Conservation (phyloP, 768 basidiomycete species). For the Gyrodon lividus region DNA sequence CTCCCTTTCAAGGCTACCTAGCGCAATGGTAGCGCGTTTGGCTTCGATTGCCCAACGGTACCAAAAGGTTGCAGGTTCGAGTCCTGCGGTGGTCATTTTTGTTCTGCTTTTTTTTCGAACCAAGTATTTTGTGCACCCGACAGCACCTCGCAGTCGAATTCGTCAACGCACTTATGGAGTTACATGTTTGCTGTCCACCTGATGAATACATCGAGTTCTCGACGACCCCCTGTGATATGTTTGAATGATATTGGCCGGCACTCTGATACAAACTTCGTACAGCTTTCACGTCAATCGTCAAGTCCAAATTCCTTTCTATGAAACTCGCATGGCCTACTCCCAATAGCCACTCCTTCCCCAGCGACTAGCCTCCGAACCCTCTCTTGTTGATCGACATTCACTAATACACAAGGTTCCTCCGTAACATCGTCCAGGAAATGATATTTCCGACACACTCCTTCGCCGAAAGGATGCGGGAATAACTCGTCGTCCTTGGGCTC, state of each 20-base stretch:
- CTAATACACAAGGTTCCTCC: slow-evolving; percentile 51
- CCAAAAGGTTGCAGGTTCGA: slow-evolving; percentile 98
- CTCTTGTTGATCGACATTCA: slow-evolving; percentile 37
- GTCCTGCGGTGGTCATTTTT: slow-evolving; percentile 82
- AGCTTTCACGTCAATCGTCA: slow-evolving; percentile 5
- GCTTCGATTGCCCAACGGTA: slow-evolving; percentile 77
- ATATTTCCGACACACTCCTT: slow-evolving; percentile 61
- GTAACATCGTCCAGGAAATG: slow-evolving; percentile 64
- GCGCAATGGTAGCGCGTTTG: slow-evolving; percentile 97
- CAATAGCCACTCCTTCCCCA: slow-evolving; percentile 56
- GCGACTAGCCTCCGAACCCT: slow-evolving; percentile 33
- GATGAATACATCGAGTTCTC: too few relatives aligned
- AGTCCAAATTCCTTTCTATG: slow-evolving; percentile 35
- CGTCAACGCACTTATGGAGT: too few relatives aligned
- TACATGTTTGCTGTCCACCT: too few relatives aligned
- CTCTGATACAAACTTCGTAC: background rate
- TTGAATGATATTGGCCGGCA: background rate
- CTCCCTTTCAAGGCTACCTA: slow-evolving; percentile 55
- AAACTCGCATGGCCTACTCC: slow-evolving; percentile 60
- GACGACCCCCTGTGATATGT: too few relatives aligned
- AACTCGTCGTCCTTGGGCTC: slow-evolving; percentile 59
- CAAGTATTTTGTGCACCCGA: too few relatives aligned
- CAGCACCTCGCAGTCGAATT: too few relatives aligned
- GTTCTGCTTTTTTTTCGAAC: slow-evolving; percentile 19
- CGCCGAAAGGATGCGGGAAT: slow-evolving; percentile 66